A percentile compares a stretch with the other conserved stretches of the same genome.
Conservation (phyloP, 2,329 filamentous ascomycete species). For the Cyphellophora attinorum region DNA sequence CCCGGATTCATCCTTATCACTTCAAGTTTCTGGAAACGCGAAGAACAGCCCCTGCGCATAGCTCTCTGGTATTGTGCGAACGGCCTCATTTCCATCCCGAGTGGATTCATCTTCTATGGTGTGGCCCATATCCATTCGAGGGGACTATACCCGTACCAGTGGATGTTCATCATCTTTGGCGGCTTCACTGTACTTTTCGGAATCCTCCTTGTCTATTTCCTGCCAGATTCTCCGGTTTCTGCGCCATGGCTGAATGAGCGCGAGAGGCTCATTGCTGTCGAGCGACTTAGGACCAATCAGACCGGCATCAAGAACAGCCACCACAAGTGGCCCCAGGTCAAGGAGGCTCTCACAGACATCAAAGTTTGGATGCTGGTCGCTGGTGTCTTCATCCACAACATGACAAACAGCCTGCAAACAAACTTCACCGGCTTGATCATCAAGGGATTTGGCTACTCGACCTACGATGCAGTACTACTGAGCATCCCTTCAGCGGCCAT, state of each 20-base stretch:
- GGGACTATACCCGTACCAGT: conserved; percentile 14
- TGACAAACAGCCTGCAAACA: conserved; percentile 22
- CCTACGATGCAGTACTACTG: conserved; percentile 17
- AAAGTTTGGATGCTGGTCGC: conserved; percentile 27
- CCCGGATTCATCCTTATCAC: conserved; percentile 17
- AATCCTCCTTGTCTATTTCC: conserved; percentile 25
- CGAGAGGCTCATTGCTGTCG: conserved; percentile 27
- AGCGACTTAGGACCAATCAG: conserved; percentile 36
- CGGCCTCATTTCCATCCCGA: conserved; percentile 20
- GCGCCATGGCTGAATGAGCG: conserved; percentile 23
- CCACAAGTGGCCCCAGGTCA: conserved; percentile 37
- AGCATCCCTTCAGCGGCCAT: conserved; percentile 26
- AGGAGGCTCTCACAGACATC: conserved; percentile 34
- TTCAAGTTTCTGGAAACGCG: conserved; percentile 7
- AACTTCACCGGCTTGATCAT: conserved; percentile 23
- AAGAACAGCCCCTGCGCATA: conserved; percentile 8
- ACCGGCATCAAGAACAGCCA: conserved; percentile 43
- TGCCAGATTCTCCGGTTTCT: conserved; percentile 32
- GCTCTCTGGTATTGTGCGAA: conserved; percentile 6
- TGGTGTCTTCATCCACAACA: conserved; percentile 17
- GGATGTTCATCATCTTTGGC: conserved; percentile 37
- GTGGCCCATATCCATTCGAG: conserved; percentile 25
- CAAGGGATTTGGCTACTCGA: conserved; percentile 18
- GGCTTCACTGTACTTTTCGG: conserved; percentile 30
- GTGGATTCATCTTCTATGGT: conserved; percentile 24